Evolutionary conservation across 441 rosid genomes (phyloP), one percentile per base, ranked within the genome.

Genomic region (Kokia cookei): DNA sequence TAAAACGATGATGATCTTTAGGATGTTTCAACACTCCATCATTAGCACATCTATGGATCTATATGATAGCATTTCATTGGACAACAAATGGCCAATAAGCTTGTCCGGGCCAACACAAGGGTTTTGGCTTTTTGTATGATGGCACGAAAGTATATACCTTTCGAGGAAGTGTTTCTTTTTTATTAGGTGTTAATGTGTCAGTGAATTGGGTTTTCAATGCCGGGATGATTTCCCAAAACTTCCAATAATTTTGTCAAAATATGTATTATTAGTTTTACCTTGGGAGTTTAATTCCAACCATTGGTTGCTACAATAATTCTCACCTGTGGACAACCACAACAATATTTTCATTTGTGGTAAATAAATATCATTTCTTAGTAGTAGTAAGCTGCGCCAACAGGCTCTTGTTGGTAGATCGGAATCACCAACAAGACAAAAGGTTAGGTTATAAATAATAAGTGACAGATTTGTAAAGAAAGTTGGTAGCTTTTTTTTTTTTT

Each of bases 291-390:
- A 29, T 50, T 12, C 19, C 59, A 40, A 68, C 72, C 71, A 27
- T 29, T 0, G 15, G 2, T 65, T 65, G 55, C 54, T 45, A 13
- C 37, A 6, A 66, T 47, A 26, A 48, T 48, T 66, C 22, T 67
- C 58, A 66, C 70, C 8, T 15, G 24, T 3, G 58, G 71, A 27
- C 43, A 48, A 15, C 87, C 53, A 88, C 94, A 32, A 32, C 6
- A 32, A 32, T 32, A 32, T 4, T 32, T 32, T 32, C 6, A 32
- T 32, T 32, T 32, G 35, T 4, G 35, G 35, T 32, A 32, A 32
- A 32, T 32, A 32, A 32, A 4, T 32, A 32, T 4, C 35, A 32
- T 4, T 32, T 32, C 35, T 32, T 32, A 32, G 4, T 32, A 4
- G 35, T 4, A 32, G 35, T 32, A 32, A 32, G 35, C 6, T 32